phyloP scores from a whole-genome alignment of 768 basidiomycete genomes.

The Xerocomellus amylosporus region DNA sequence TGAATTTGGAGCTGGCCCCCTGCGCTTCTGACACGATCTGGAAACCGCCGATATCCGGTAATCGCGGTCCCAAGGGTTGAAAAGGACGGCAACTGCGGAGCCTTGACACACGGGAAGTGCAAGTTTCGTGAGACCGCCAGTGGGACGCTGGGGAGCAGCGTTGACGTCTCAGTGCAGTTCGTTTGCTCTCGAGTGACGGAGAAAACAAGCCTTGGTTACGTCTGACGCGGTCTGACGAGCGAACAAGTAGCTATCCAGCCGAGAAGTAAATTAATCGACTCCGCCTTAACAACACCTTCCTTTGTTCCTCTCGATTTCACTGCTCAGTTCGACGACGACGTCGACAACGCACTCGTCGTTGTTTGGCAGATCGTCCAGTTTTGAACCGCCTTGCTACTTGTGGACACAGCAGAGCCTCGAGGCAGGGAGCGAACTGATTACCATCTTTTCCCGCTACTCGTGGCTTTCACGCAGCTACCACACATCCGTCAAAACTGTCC shows the following conservation, averaged over 20 bases:
- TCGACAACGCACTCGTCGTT: slow-evolving; percentile 5
- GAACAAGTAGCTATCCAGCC: too few relatives aligned
- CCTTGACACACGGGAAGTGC: slow-evolving; percentile 7
- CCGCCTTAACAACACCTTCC: slow-evolving; percentile 26
- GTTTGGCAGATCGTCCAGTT: slow-evolving; percentile 10
- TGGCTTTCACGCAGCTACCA: slow-evolving; percentile 36
- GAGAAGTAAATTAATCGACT: slow-evolving; percentile 8
- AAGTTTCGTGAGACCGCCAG: neutral
- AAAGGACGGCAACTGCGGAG: slow-evolving; percentile 5
- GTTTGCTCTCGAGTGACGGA: neutral
- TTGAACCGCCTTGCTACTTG: slow-evolving; percentile 22
- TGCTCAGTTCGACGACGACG: slow-evolving; percentile 2
- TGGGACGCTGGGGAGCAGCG: slow-evolving; percentile 1
- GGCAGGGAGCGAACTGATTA: slow-evolving; percentile 25
- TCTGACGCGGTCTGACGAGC: neutral
- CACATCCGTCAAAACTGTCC: slow-evolving; percentile 31
- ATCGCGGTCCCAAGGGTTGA: slow-evolving; percentile 1
- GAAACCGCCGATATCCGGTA: neutral
- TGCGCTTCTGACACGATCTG: neutral
- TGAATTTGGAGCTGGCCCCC: slow-evolving; percentile 3
- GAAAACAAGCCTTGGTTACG: slow-evolving; percentile 9
- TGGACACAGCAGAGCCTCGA: slow-evolving; percentile 30
- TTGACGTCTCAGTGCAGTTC: slow-evolving; percentile 9
- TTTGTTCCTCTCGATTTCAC: slow-evolving; percentile 12
- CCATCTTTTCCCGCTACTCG: slow-evolving; percentile 32